These are phyloP conservation scores for Malassezia pachydermatis DNA, from an alignment of 1,284 basidiomycete genomes.

Conservation along the genomic window DNA sequence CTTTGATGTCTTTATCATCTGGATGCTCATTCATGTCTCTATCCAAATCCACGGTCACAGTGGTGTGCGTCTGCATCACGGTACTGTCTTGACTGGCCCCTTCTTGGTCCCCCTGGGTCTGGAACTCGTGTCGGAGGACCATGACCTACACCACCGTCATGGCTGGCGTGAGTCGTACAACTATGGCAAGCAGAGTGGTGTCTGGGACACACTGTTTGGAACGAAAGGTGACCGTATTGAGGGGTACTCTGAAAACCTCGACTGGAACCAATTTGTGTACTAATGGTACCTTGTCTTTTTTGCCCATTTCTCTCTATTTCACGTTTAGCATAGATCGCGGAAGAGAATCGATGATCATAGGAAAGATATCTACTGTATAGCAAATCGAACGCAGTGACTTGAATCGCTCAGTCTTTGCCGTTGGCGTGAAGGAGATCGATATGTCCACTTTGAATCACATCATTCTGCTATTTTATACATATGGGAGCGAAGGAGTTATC, in stretches of 20 bases:
- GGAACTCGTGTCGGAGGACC: slow-evolving; percentile 42
- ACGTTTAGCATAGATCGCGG: too few species aligned
- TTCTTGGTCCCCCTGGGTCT: slow-evolving; percentile 23
- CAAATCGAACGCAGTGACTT: neutral
- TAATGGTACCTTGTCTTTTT: too few species aligned
- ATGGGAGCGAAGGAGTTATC: neutral
- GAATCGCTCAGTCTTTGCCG: too few species aligned
- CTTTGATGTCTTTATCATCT: slow-evolving; percentile 26
- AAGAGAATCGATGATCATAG: too few species aligned
- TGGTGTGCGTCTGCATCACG: slow-evolving; percentile 34
- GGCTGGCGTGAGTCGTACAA: slow-evolving; percentile 35
- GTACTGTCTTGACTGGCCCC: slow-evolving; percentile 27
- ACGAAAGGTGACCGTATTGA: slow-evolving; percentile 36
- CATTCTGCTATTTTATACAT: neutral
- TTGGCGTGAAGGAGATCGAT: too few species aligned
- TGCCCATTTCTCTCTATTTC: too few species aligned
- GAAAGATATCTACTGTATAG: too few species aligned
- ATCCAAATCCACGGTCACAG: slow-evolving; percentile 33
- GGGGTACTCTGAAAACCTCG: slow-evolving; percentile 18
- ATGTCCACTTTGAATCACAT: too few species aligned
- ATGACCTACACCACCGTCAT: slow-evolving; percentile 45
- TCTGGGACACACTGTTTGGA: slow-evolving; percentile 44
- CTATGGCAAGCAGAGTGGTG: slow-evolving; percentile 42
- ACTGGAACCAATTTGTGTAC: slow-evolving; percentile 1
- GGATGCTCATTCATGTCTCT: slow-evolving; percentile 31